These are phyloP conservation scores for Trypanosoma rangeli DNA, from an alignment of 208 protist genomes.

Conservation along the genomic window DNA sequence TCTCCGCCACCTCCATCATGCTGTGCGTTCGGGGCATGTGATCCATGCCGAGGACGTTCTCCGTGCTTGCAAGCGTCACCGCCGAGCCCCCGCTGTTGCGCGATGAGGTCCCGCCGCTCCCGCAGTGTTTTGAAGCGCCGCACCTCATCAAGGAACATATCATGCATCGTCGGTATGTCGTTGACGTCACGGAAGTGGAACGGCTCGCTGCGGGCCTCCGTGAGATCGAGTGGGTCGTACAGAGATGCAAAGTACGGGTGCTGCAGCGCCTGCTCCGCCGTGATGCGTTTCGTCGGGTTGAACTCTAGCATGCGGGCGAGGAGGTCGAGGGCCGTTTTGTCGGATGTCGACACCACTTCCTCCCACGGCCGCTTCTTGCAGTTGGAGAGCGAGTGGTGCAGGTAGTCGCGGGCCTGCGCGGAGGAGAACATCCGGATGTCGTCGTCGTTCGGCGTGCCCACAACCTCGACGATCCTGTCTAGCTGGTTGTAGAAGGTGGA, in stretches of 20 bases:
- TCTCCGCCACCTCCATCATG: conserved; percentile 77
- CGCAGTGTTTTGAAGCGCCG: conserved; percentile 65
- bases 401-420: conserved; percentile 79
- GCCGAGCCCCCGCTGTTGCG: conserved; percentile 43
- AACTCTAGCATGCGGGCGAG: conserved; percentile 82
- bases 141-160: conserved; percentile 70
- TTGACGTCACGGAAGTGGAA: conserved; percentile 86
- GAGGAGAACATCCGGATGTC: conserved; percentile 90
- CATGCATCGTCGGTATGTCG: conserved; percentile 72
- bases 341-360: conserved; percentile 65
- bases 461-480: conserved; percentile 91
- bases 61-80: conserved; percentile 16
- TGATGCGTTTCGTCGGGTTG: conserved; percentile 83
- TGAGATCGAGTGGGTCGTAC: conserved; percentile 79
- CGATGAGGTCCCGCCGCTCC: conserved; percentile 46
- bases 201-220: conserved; percentile 64
- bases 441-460: conserved; percentile 89
- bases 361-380: conserved; percentile 51
- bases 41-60: conserved; percentile 55
- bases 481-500: conserved; percentile 93
- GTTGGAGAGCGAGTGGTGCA: conserved; percentile 73
- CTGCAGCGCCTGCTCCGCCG: conserved; percentile 77
- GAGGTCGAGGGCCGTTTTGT: conserved; percentile 75
- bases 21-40: conserved; percentile 84
- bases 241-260: conserved; percentile 89